Evolutionary conservation across 2,329 filamentous ascomycete species (phyloP).

Genomic region (Xylariaceae sp.): DNA sequence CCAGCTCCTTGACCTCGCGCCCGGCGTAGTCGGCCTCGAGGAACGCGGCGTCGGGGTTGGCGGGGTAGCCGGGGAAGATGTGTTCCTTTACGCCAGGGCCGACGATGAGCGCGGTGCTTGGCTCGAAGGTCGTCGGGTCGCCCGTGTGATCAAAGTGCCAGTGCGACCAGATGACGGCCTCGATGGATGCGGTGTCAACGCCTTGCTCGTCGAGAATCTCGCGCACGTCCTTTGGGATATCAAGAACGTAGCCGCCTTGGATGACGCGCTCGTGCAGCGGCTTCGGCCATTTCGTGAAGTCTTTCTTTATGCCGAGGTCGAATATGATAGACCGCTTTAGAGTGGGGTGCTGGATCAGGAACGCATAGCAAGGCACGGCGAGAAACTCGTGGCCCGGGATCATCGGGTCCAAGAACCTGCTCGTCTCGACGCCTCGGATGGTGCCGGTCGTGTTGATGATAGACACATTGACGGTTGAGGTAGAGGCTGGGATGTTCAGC

Average conservation of each 20-base stretch:
- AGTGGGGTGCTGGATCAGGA: conserved; percentile 19
- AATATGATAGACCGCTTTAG: conserved; percentile 20
- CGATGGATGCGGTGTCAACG: conserved; percentile 16
- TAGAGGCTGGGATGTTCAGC: conserved; percentile 28
- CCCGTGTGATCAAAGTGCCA: conserved; percentile 21
- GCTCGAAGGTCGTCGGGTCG: conserved; percentile 16
- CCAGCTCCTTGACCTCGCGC: conserved; percentile 15
- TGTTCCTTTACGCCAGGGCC: conserved; percentile 12
- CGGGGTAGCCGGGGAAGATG: conserved; percentile 18
- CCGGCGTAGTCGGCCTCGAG: conserved; percentile 15
- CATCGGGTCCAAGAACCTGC: conserved; percentile 22
- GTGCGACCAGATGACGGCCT: conserved; percentile 22
- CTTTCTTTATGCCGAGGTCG: conserved; percentile 19
- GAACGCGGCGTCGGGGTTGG: conserved; percentile 7
- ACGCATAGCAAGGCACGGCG: conserved; percentile 14
- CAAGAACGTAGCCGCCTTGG: conserved; percentile 1
- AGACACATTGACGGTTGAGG: conserved; percentile 27
- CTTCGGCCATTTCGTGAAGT: conserved; percentile 12
- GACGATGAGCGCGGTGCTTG: conserved; percentile 16
- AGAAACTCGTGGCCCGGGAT: conserved; percentile 27
- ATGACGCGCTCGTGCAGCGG: conserved; percentile 1
- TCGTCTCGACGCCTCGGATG: conserved; percentile 16
- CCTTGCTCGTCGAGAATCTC: conserved; percentile 18
- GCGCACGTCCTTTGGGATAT: conserved; percentile 14
- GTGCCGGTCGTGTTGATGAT: conserved; percentile 28